Evolutionary conservation across 805 yeast species (phyloP).

Genomic region (Zygosaccharomyces siamensis): DNA sequence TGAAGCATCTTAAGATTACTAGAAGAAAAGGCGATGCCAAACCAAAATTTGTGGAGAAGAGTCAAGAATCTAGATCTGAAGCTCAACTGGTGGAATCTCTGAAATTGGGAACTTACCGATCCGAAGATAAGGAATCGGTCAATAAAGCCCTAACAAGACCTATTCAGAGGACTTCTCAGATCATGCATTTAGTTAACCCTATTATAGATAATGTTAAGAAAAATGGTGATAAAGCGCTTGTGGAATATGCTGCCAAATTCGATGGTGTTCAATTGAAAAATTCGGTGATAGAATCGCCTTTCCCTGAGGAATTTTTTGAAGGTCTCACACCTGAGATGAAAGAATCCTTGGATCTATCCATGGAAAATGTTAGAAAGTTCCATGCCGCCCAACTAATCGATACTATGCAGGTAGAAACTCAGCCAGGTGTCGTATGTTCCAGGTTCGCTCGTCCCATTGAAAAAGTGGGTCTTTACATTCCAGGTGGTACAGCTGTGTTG

Average conservation of each 20-base stretch:
- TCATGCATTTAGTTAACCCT: conserved; percentile 88
- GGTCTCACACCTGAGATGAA: conserved; percentile 68
- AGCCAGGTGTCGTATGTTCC: conserved; percentile 90
- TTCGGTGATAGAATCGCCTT: conserved; percentile 86
- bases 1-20: conserved; percentile 79
- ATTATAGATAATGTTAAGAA: conserved; percentile 72
- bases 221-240: conserved; percentile 79
- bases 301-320: conserved; percentile 69
- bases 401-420: conserved; percentile 78
- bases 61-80: conserved; percentile 17
- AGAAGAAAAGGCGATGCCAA: conserved; percentile 97
- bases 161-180: conserved; percentile 88
- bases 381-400: conserved; percentile 86
- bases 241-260: conserved; percentile 87
- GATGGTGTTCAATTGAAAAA: conserved; percentile 71
- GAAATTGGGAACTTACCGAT: conserved; percentile 25
- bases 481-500: conserved; percentile 97
- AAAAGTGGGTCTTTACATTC: conserved; percentile 91
- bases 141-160: conserved; percentile 77
- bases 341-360: conserved; percentile 82
- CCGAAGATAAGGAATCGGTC: conserved; percentile 39
- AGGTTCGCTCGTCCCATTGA: conserved; percentile 94
- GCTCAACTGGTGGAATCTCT: conserved; percentile 28
- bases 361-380: conserved; percentile 83
- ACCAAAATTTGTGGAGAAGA: conserved; percentile 54